Evolutionary conservation across 2,329 filamentous ascomycete genomes (phyloP).

Genomic region (Sarocladium brachiariae): DNA sequence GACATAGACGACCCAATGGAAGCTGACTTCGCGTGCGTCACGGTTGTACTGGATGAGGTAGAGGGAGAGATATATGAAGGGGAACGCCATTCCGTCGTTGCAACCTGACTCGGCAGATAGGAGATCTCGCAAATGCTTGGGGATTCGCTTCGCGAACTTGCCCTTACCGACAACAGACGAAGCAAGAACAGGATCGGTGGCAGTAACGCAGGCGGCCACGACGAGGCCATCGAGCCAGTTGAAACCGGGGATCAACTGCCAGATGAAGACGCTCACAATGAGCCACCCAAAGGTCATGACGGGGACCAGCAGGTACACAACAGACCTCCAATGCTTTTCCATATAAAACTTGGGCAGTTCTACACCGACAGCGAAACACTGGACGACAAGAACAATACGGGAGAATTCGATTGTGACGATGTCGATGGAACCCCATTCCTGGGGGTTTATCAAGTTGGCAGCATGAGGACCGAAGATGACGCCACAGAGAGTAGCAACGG

Average conservation of each 20-base stretch:
- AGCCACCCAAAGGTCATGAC: constrained; percentile 98
- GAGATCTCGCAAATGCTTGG: constrained; percentile 92
- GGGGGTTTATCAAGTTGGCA: constrained; percentile 70
- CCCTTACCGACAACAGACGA: constrained; percentile 98
- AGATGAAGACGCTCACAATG: constrained; percentile 86
- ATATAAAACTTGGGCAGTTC: constrained; percentile 92
- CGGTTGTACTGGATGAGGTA: constrained; percentile 82
- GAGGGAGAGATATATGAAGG: constrained; percentile 87
- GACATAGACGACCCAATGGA: constrained; percentile 83
- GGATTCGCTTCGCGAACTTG: constrained; percentile 95
- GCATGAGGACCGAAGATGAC: constrained; percentile 85
- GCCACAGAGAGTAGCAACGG: constrained; percentile 80
- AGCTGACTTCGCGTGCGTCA: constrained; percentile 60
- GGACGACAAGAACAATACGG: constrained; percentile 80
- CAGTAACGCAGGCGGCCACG: constrained; percentile 88
- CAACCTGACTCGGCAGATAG: constrained; percentile 95
- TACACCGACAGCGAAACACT: constrained; percentile 88
- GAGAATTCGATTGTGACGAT: constrained; percentile 86
- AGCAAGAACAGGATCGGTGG: constrained; percentile 92
- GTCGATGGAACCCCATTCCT: constrained; percentile 74
- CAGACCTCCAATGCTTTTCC: constrained; percentile 95
- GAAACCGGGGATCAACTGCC: constrained; percentile 76
- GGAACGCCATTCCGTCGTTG: constrained; percentile 99
- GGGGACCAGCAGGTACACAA: constrained; percentile 78
- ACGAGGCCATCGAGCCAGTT: constrained; percentile 86